These are phyloP conservation scores for Elaeis guineensis DNA, from an alignment of 176 grass and related monocot genomes.

Conservation along the genomic window DNA sequence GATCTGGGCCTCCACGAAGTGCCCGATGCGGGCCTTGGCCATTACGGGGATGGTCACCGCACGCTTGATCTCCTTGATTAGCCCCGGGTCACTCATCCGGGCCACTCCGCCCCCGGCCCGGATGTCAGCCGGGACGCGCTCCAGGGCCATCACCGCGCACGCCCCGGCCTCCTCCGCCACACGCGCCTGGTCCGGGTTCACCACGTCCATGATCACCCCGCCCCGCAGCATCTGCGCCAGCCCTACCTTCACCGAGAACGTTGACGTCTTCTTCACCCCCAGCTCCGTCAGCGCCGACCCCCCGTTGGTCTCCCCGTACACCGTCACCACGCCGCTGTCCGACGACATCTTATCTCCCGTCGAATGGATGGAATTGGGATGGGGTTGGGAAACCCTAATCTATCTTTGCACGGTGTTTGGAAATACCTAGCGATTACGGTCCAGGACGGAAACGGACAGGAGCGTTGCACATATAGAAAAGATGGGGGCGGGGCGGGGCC, in stretches of 20 bases:
- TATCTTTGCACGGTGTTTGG: no score
- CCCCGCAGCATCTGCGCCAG: conserved; percentile 17
- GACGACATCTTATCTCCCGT: conserved; percentile 19
- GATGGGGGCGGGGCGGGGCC: no score
- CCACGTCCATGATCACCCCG: conserved; percentile 13
- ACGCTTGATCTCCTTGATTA: conserved; percentile 14
- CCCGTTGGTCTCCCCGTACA: conserved; percentile 36
- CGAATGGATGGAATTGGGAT: neutral
- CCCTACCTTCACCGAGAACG: conserved; percentile 14
- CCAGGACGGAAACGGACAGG: no score
- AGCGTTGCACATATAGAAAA: no score
- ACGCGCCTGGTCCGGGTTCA: conserved; percentile 2
- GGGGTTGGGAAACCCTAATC: no score
- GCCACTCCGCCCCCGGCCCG: conserved; percentile 10
- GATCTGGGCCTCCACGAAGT: conserved; percentile 12
- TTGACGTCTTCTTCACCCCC: conserved; percentile 7
- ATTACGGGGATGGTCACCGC: conserved; percentile 19
- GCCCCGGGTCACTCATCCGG: conserved; percentile 12
- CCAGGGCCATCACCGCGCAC: conserved; percentile 14
- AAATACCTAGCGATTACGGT: no score
- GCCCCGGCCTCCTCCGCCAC: conserved; percentile 11
- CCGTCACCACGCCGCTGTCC: conserved; percentile 57
- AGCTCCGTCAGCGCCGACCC: conserved; percentile 12
- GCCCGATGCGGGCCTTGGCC: conserved; percentile 9
- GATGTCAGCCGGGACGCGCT: conserved; percentile 6